Evolutionary conservation across 441 rosid genomes (phyloP).

Genomic region (Populus tomentosa): DNA sequence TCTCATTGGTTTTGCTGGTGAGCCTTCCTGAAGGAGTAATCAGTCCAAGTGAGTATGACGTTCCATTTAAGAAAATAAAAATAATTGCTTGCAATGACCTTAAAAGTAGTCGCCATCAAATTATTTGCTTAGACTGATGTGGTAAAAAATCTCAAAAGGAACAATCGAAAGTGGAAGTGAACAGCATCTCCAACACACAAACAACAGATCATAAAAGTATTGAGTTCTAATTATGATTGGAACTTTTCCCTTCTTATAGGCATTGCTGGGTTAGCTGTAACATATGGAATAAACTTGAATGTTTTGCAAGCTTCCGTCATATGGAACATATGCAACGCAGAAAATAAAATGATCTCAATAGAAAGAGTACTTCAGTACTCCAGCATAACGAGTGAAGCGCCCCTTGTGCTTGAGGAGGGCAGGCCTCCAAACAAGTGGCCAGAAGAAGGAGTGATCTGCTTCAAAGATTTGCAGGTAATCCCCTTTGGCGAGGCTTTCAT

Average conservation of each 20-base stretch:
- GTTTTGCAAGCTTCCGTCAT: conserved; percentile 85
- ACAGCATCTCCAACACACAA: neutral
- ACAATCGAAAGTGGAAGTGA: neutral
- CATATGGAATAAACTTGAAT: conserved; percentile 90
- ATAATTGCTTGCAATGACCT: neutral
- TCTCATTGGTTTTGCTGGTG: conserved; percentile 83
- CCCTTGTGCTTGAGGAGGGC: conserved; percentile 55
- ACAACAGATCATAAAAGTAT: neutral
- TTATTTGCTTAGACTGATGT: neutral
- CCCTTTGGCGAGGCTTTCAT: neutral
- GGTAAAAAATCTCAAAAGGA: no score
- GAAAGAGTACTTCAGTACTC: conserved; percentile 95
- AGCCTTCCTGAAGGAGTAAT: conserved; percentile 94
- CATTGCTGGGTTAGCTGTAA: conserved; percentile 93
- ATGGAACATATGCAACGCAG: conserved; percentile 95
- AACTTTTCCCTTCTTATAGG: conserved; percentile 40
- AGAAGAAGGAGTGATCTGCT: conserved; percentile 68
- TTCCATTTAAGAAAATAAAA: neutral
- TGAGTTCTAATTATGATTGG: conserved; percentile 6
- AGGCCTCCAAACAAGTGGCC: conserved; percentile 85
- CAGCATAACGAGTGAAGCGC: conserved; percentile 70
- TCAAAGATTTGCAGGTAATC: conserved; percentile 70
- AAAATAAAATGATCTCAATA: conserved; percentile 95
- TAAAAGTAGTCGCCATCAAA: no score
- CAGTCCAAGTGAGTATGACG: conserved; percentile 74